Base-by-base conservation (phyloP, 192 early-diverging fungal genomes). In the Coemansia sp. region DNA sequence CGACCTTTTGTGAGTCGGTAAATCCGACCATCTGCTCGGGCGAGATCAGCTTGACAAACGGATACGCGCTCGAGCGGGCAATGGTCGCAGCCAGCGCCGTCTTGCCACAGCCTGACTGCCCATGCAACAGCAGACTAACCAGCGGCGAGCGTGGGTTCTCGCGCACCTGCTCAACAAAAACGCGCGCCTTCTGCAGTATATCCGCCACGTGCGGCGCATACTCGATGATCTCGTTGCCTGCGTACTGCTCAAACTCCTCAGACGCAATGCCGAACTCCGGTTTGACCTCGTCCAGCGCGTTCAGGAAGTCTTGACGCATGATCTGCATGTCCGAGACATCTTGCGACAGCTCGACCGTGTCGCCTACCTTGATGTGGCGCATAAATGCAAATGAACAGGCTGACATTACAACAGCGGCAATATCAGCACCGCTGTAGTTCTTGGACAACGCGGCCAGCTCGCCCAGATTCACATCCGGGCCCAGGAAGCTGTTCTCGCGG, bases 361-460 rank as follows among this genome's bases (percentile, higher is more conserved):
- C 87, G n/a, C 90, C 95, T 44, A 95, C 90, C 71, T 95, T 93
- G 67, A 99, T 87, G 65, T 99, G 94, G 33, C 97, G 84, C 65
- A 91, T 96, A 70, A 99, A 95, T 3, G 97, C 91, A 83, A 91
- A 99, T 3, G 97, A 96, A 30, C 87, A 89, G 3, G 97, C 97
- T 19, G 86, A 87, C 64, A 94, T 95, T 22, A 97, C 88, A 14
- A 99, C 67, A 73, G 92, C 93, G 18, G 91, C 88, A 63, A 99
- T 95, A 74, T 99, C 97, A 29, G 97, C 97, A 66, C 97, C 97
- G 66, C 88, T 92, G 70, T 90, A 99, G 84, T 99, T 99, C 74
- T 95, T 97, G 19, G 94, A 95, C 69, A 92, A 62, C 0, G 77
- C 74, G 2, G 95, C 94, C 59, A 98, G 76, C 73, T 97, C 93